Base-by-base conservation (phyloP, 2,329 filamentous ascomycete genomes). In the Zymoseptoria ardabiliae region DNA sequence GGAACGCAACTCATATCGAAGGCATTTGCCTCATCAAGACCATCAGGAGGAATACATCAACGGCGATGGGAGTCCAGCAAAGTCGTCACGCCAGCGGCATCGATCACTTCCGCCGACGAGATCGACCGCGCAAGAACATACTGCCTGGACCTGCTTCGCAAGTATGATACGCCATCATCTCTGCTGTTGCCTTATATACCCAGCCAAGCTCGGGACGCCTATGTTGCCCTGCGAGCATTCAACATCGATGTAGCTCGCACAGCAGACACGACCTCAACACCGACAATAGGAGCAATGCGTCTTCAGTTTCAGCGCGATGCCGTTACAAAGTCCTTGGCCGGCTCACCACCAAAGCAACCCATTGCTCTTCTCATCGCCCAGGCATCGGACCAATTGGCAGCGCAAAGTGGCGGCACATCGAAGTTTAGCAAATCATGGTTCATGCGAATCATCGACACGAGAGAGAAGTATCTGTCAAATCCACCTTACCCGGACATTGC, bases 241-340 rank as follows among this genome's bases (percentile, higher is more conserved):
- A 99, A 99, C 72, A 83, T 97, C 69, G 93, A 97, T 74, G 84
- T 97, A 61, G 90, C 93, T 51, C 85, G 90, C 59, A 88, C 97
- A 63, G 91, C 94, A 59, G 93, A 97, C 75, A 85, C 89, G 11
- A 92, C 94, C 20, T 94, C 90, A 53, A 94, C 89, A 61, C 85
- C 89, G n/a, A 88, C 87, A 3, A 89, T 97, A 61, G 93, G 91
- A 54, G 81, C 87, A 56, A 85, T 97, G 81, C 91, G 94, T 64
- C 87, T 96, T 75, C 90, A 96, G 73, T 97, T 97, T 79, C 97
- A 94, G 90, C 85, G 90, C 54, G 92, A 97, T 68, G 85, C 90
- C 4, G 79, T 99, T 55, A 83, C 87, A 57, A 86, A 87, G 62
- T 88, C 90, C 1, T 88, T 97, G 61, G 81, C 87, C 1, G 89